Percentiles rank a stretch among this genome's conserved stretches.
Evolutionary conservation across 192 early-diverging fungal species (phyloP).

Genomic region (Backusella westeae): DNA sequence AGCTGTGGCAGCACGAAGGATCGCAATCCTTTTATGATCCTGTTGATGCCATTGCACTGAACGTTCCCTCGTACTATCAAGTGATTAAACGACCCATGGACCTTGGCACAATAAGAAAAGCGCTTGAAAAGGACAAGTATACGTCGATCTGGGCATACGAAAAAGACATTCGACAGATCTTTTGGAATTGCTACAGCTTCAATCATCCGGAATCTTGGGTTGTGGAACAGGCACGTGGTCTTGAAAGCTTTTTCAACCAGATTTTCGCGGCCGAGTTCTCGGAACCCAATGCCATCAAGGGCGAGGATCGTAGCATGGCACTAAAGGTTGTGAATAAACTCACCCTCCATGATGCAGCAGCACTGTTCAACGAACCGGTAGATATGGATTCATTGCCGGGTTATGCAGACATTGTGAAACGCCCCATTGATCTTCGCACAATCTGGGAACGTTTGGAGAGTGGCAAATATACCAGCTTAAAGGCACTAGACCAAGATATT

Average conservation of each 20-base stretch:
- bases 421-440: conserved; percentile 74
- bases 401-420: conserved; percentile 63
- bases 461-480: conserved; percentile 45
- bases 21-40: conserved; percentile 76
- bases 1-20: conserved; percentile 23
- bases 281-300: conserved; percentile 17
- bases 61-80: conserved; percentile 65
- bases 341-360: conserved; percentile 52
- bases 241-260: conserved; percentile 44
- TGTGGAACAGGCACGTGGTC: conserved; percentile 53
- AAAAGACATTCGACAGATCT: conserved; percentile 59
- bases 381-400: conserved; percentile 63
- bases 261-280: conserved; percentile 25
- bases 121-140: conserved; percentile 64
- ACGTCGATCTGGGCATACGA: conserved; percentile 49
- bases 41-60: conserved; percentile 66
- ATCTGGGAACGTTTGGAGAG: conserved; percentile 56
- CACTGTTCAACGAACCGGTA: conserved; percentile 67
- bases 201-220: conserved; percentile 63
- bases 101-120: conserved; percentile 65
- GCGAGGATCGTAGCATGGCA: conserved; percentile 26
- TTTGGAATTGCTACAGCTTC: conserved; percentile 73
- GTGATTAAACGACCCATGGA: conserved; percentile 86
- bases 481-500: conserved; percentile 57
- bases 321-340: conserved; percentile 44